These are phyloP conservation scores for Monosporozyma yasuniensis DNA, from an alignment of 805 yeast genomes.

Conservation along the genomic window DNA sequence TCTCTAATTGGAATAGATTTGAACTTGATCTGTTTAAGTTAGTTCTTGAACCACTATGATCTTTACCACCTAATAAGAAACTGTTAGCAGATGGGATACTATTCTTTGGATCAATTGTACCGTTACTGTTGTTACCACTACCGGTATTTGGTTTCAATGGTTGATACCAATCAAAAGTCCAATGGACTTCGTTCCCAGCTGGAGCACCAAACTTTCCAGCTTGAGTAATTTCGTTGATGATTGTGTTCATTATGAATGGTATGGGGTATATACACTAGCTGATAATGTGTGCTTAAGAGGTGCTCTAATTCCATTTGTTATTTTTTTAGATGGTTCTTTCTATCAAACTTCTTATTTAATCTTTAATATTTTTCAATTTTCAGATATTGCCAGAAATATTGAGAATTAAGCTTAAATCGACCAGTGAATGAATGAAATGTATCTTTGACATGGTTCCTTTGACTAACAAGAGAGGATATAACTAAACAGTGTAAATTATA, in stretches of 20 bases:
- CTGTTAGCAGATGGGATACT: neutral
- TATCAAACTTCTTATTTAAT: too few relatives aligned
- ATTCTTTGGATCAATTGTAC: conserved; percentile 5
- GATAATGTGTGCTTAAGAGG: neutral
- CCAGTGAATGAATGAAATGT: too few relatives aligned
- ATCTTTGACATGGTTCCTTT: too few relatives aligned
- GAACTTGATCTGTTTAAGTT: neutral
- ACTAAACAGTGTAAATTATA: too few relatives aligned
- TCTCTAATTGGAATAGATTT: conserved; percentile 1
- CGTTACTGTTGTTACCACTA: conserved; percentile 3
- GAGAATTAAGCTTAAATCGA: too few relatives aligned
- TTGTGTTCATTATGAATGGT: conserved; percentile 7
- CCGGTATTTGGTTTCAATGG: conserved; percentile 13
- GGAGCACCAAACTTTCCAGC: conserved; percentile 10
- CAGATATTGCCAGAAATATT: too few relatives aligned
- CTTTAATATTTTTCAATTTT: too few relatives aligned
- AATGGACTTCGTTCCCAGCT: conserved; percentile 15
- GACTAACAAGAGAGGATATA: too few relatives aligned
- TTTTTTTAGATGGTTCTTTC: too few relatives aligned
- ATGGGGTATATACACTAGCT: neutral
- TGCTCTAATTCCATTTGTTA: too few relatives aligned
- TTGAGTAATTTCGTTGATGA: conserved; percentile 21
- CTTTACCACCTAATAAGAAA: neutral
- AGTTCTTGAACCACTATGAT: neutral
- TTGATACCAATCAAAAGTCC: conserved; percentile 29